phyloP scores from a whole-genome alignment of 306 rosid species.

The Hippophae rhamnoides region DNA sequence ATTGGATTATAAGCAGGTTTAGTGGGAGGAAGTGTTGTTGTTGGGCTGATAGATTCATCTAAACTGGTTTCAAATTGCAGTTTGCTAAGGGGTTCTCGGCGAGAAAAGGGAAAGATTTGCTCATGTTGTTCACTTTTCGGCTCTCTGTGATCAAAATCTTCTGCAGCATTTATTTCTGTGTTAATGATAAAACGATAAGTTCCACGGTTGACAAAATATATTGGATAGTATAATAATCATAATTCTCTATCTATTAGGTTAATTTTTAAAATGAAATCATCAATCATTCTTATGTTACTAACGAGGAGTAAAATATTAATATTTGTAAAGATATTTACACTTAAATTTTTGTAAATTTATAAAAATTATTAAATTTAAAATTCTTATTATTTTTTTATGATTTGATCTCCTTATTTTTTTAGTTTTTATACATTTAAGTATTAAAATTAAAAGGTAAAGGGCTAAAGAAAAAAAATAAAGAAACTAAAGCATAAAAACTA shows the following conservation, averaged over 20 bases:
- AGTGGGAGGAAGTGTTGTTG: slow-evolving; percentile 45
- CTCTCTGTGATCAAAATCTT: slow-evolving; percentile 35
- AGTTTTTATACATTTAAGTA: no score
- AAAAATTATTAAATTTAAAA: no score
- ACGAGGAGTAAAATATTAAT: no score
- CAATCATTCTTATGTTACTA: no score
- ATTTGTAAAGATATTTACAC: no score
- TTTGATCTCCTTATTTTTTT: no score
- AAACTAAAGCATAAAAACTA: no score
- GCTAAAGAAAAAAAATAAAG: no score
- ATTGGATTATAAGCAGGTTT: slow-evolving; percentile 41
- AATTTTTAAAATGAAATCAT: no score
- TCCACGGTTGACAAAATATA: not conserved
- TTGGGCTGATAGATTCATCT: slow-evolving; percentile 31
- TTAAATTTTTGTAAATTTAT: no score
- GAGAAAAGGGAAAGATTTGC: slow-evolving; percentile 27
- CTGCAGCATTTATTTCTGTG: slow-evolving; percentile 29
- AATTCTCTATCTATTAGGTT: slow-evolving; percentile 26
- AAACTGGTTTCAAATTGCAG: slow-evolving; percentile 29
- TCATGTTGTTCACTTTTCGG: slow-evolving; percentile 33
- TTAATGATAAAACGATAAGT: slow-evolving; percentile 38
- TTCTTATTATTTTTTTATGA: no score
- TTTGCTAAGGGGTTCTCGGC: slow-evolving; percentile 27
- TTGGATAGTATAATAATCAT: not conserved
- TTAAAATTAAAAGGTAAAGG: no score